Base-by-base conservation (phyloP, 352 stramenopile genomes). In the Globisporangium solare region DNA sequence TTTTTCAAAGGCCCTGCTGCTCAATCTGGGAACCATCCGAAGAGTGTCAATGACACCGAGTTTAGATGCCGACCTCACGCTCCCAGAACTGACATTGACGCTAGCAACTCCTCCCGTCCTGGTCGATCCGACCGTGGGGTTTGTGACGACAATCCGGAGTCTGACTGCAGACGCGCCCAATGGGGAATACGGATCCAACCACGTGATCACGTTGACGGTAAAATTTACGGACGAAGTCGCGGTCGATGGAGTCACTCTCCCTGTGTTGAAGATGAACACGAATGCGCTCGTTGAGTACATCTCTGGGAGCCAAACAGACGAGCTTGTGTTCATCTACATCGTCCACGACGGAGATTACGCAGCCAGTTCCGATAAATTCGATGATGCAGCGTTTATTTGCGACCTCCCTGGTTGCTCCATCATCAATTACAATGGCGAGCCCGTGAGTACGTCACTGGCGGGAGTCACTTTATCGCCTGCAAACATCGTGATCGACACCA, bases 181-280 rank as follows among this genome's bases (percentile, higher is more conserved):
- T 6, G 85, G 78, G 0, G 70, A 77, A 1, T 95, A 92, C 39
- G 85, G 85, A 15, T 69, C 65, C 3, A 88, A 90, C 21, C 81
- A 93, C 54, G 68, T 90, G 21, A 83, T 95, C 37, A 76, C 68
- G 13, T 66, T 93, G 39, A 74, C 68, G 8, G 55, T 95, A 39
- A 77, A 61, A 5, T 92, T 93, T 51, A 85, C 85, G 0, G 83
- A 93, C 46, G 79, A 89, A 66, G 79, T 95, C n/a, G 64, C 53
- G 21, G 63, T 93, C 18, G 68, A 76, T 39, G 69, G 78, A 18
- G 10, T 35, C 27, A 35, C 27, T 35, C 60, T 73, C 8, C 69
- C 81, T 2, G 61, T 61, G 47, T 59, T 93, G 12, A 77, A 79
- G 20, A 65, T 95, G 40, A 91, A 83, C 57, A 86, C 78, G 22